phyloP scores from a whole-genome alignment of 108 stramenopile genomes.

The Nitzschia sp. region DNA sequence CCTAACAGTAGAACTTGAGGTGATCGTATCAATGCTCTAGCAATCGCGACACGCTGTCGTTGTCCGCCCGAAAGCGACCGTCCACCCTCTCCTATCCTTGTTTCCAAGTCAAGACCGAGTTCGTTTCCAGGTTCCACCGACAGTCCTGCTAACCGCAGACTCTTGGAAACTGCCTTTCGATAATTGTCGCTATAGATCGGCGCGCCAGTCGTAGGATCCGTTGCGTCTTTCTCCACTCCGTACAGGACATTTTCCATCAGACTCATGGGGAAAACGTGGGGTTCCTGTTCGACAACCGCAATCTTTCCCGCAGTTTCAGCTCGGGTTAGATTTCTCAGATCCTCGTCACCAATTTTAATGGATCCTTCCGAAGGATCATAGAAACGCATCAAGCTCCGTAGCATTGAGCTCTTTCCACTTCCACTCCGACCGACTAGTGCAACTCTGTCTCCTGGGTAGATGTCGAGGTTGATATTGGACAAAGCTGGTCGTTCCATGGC shows the following conservation, averaged over 20 bases:
- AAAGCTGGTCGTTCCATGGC: conserved; percentile 79
- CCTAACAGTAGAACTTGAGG: conserved; percentile 88
- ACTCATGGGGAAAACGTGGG: conserved; percentile 87
- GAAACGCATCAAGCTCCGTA: conserved; percentile 86
- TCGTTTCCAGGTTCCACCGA: conserved; percentile 73
- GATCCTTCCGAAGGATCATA: conserved; percentile 91
- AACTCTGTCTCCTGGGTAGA: conserved; percentile 89
- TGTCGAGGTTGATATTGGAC: conserved; percentile 55
- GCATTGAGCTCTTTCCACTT: conserved; percentile 91
- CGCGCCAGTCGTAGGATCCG: conserved; percentile 65
- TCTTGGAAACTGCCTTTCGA: conserved; percentile 53
- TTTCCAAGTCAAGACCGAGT: conserved; percentile 83
- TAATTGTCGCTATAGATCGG: conserved; percentile 62
- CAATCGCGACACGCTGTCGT: conserved; percentile 89
- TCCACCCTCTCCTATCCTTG: conserved; percentile 92
- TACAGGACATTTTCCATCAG: conserved; percentile 92
- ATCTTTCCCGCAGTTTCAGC: conserved; percentile 71
- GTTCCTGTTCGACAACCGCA: conserved; percentile 91
- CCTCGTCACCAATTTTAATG: conserved; percentile 74
- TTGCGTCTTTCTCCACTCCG: conserved; percentile 76
- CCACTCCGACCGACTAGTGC: conserved; percentile 94
- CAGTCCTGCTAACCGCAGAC: conserved; percentile 64
- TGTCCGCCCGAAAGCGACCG: conserved; percentile 92
- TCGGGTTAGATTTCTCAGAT: conserved; percentile 75
- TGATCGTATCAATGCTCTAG: conserved; percentile 85